These are phyloP conservation scores for Starmerella asiatica DNA, from an alignment of 805 yeast species.

Conservation along the genomic window DNA sequence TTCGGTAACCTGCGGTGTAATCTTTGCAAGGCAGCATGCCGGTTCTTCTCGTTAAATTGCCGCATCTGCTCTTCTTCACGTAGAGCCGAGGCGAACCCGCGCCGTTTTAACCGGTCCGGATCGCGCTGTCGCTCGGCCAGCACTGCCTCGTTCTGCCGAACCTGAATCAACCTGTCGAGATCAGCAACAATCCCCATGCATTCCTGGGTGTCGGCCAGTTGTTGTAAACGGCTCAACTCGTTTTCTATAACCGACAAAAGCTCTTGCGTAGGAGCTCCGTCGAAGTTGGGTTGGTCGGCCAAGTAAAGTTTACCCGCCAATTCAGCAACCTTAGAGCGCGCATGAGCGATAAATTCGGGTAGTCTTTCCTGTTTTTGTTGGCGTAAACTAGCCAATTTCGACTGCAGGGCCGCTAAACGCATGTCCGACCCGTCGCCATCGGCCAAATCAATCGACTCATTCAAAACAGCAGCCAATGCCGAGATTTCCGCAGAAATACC, in stretches of 20 bases:
- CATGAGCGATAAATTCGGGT: too few species aligned
- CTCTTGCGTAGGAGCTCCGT: constrained; percentile 8
- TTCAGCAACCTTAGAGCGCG: too few species aligned
- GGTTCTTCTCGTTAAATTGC: constrained; percentile 47
- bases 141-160: constrained; percentile 38
- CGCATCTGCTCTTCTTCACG: constrained; percentile 69
- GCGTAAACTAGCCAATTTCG: too few species aligned
- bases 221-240: constrained; percentile 42
- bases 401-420: too few species aligned
- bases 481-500: too few species aligned
- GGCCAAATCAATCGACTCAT: too few species aligned
- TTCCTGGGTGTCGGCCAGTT: constrained; percentile 27
- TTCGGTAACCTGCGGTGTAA: too few species aligned
- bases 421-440: too few species aligned
- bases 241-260: constrained; percentile 38
- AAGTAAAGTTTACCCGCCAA: too few species aligned
- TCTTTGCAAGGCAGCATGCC: constrained; percentile 49
- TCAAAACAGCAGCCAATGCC: too few species aligned
- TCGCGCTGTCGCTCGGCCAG: constrained; percentile 63
- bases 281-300: too few species aligned
- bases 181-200: constrained; percentile 2
- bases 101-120: constrained; percentile 41
- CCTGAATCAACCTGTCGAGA: background rate
- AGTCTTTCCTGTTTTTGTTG: too few species aligned
- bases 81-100: constrained; percentile 26